Base-by-base conservation (phyloP, 2,329 filamentous ascomycete species). In the Parastagonospora nodorum region DNA sequence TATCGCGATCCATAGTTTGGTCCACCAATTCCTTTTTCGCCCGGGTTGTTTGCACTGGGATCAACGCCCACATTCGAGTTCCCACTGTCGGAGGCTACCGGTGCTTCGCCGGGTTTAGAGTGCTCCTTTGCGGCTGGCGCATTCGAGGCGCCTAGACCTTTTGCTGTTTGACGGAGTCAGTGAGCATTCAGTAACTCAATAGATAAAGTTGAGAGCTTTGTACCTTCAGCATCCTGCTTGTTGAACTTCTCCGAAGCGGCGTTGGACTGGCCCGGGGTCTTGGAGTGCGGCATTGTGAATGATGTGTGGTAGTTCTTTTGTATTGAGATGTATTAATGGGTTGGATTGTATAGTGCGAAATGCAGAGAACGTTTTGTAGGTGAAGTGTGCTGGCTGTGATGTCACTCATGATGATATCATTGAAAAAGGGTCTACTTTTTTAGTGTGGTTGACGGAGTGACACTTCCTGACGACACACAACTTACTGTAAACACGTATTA, bases 181-280 rank as follows among this genome's bases (percentile, higher is more conserved):
- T 24, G 3, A 24, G 3, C 19, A 24, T 3, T 24, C 19, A 24
- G 3, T 10, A 10, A 19, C 2, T 8, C 29, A 44, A n/a, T 32
- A 35, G 6, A 35, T 35, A 5, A 7, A 15, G 12, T 12, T 12
- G 33, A 35, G 5, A 38, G 6, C 19, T 24, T 24, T 24, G 19
- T 50, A 54, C 56, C 57, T 51, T 59, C 50, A 42, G 58, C 53
- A 40, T 57, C 42, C 14, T 53, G 48, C 49, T 59, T 57, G 49
- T 59, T 54, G 51, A 53, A 55, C 37, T 61, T 57, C 32, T 57
- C 58, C 7, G 53, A 57, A 33, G 56, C 56, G 38, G 58, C 56
- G 32, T 59, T 59, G 30, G 51, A 57, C 45, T 59, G 51, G 40
- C 58, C 55, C 33, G 56, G 50, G 42, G 58, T 59, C 46, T 59